These are phyloP conservation scores for Sinapis alba DNA, from an alignment of 441 rosid species.

Conservation along the genomic window DNA sequence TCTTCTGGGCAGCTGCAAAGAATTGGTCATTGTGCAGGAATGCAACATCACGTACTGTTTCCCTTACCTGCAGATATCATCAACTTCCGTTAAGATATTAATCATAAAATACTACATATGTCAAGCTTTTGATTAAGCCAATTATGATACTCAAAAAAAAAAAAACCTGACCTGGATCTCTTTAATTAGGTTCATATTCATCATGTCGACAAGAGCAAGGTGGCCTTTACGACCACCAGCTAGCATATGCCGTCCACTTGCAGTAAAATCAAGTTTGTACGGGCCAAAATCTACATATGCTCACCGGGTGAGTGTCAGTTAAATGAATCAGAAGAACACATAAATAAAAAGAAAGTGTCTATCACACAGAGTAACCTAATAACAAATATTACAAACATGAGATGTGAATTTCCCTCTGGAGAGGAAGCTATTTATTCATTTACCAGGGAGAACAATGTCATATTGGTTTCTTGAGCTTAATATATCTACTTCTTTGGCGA, in stretches of 20 bases:
- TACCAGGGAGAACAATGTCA: slow-evolving; percentile 88
- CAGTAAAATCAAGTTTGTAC: slow-evolving; percentile 77
- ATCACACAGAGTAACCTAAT: neutral
- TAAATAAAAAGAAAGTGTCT: neutral
- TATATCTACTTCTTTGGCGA: slow-evolving; percentile 63
- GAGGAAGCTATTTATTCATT: slow-evolving; percentile 9
- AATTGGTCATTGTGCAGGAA: slow-evolving; percentile 85
- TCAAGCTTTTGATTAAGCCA: neutral
- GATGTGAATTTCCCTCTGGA: neutral
- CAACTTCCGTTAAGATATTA: slow-evolving; percentile 8
- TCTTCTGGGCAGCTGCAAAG: slow-evolving; percentile 94
- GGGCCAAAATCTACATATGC: slow-evolving; percentile 83
- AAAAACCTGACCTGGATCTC: slow-evolving; percentile 75
- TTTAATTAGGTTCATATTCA: slow-evolving; percentile 58
- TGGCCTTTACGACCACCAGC: slow-evolving; percentile 95
- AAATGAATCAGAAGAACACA: slow-evolving; percentile 9
- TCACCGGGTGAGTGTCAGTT: neutral
- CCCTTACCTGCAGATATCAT: slow-evolving; percentile 71
- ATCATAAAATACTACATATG: neutral
- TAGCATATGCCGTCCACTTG: slow-evolving; percentile 90
- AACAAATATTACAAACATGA: neutral
- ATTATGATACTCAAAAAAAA: neutral
- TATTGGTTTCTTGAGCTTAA: slow-evolving; percentile 70
- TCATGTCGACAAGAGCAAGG: slow-evolving; percentile 81
- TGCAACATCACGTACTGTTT: slow-evolving; percentile 85